Conservation (phyloP, 805 yeast species). For the Cyberlindnera meyerae region DNA sequence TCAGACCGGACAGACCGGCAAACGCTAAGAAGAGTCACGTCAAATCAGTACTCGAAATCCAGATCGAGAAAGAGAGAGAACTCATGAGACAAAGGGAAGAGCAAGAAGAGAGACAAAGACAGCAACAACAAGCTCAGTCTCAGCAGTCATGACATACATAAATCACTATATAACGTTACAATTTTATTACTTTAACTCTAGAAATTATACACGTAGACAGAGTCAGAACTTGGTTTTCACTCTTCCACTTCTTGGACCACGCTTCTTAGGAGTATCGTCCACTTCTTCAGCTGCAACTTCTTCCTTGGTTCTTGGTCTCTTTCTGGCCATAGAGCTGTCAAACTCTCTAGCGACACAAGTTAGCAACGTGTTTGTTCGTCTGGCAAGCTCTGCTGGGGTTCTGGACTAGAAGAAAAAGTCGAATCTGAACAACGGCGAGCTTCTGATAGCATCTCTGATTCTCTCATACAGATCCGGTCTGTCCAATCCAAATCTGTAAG, state of each 20-base stretch:
- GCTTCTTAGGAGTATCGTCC: slow-evolving; percentile 13
- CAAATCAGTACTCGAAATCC: slow-evolving; percentile 24
- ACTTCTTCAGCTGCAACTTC: slow-evolving; percentile 12
- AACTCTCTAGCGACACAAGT: slow-evolving; percentile 68
- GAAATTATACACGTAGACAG: background rate
- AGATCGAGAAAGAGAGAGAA: slow-evolving; percentile 24
- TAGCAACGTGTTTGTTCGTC: slow-evolving; percentile 78
- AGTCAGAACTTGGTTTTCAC: slow-evolving; percentile 12
- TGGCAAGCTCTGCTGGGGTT: slow-evolving; percentile 66
- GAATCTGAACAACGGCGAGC: slow-evolving; percentile 73
- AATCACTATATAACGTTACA: too few relatives aligned
- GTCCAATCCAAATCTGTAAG: slow-evolving; percentile 78
- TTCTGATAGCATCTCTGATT: slow-evolving; percentile 68
- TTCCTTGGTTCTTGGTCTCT: slow-evolving; percentile 12
- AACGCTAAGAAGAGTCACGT: slow-evolving; percentile 11
- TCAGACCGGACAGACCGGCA: slow-evolving; percentile 29
- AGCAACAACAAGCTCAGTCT: background rate
- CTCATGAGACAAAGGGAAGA: slow-evolving; percentile 16
- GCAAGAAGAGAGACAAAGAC: slow-evolving; percentile 3
- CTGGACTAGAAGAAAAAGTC: slow-evolving; percentile 86
- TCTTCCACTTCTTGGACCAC: slow-evolving; percentile 17
- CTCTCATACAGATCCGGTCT: slow-evolving; percentile 72
- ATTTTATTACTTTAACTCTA: too few relatives aligned
- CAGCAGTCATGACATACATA: too few relatives aligned
- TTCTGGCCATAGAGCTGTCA: slow-evolving; percentile 14